Evolutionary conservation across 1,284 basidiomycete genomes (phyloP), one percentile per base, ranked within the genome.

Genomic region (Cutaneotrichosporon dermatis): DNA sequence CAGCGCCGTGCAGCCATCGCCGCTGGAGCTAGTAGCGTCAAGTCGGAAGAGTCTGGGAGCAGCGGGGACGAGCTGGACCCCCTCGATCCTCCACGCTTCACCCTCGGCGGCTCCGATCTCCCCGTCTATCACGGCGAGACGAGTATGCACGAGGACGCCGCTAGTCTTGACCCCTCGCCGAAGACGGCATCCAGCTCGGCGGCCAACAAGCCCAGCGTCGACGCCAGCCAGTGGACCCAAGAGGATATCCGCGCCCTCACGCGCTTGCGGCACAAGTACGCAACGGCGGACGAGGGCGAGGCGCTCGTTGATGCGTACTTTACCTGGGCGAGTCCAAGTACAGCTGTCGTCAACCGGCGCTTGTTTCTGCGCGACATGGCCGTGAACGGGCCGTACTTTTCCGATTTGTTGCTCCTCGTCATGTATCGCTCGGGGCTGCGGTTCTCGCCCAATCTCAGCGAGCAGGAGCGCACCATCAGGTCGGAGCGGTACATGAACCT

Each of bases 291-390:
- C 25, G 65, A 67, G 57, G 65, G 65, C 15, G 65, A 67, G 51
- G 50, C 52, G 1, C 54, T 59, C 41, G 59, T 67, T 25, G 61
- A 67, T 33, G 59, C 63, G 48, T 67, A 63, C 54, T 67, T 67
- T 54, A 55, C 52, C 33, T 67, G 66, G 66, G 60, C 66, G n/a
- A 54, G 51, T 7, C 46, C 55, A 34, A 57, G 46, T 2, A 65
- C 62, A 7, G 63, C 56, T 4, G 57, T 63, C 2, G 61, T 67
- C 3, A 59, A 60, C 46, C 44, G 62, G 15, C 37, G 42, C 16
- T 42, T 63, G 12, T 67, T 67, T 45, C 57, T 67, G 12, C 61
- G 66, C 25, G 66, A 67, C 44, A 67, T 67, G 66, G 66, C 66
- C 1, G 36, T 60, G 3, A 57, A 63, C 36, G 66, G 66, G 1